Evolutionary conservation across 148 eudicot species (phyloP).

Genomic region (Nepenthes mirabilis): DNA sequence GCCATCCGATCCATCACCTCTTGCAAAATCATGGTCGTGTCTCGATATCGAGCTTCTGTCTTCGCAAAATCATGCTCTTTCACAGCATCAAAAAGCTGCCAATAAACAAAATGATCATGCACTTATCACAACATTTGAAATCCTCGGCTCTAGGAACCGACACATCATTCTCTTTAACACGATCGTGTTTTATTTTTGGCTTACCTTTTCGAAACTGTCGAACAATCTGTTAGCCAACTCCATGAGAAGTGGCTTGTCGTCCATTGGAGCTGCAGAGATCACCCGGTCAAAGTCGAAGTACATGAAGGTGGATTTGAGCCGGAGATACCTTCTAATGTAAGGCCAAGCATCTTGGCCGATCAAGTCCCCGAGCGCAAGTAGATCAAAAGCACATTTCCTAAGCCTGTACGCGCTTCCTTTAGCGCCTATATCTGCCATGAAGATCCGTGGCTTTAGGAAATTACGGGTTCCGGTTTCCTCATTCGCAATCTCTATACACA

Average conservation of each 20-base stretch:
- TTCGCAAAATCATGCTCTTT: slow-evolving; percentile 23
- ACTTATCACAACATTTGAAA: not conserved
- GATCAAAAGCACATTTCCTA: slow-evolving; percentile 63
- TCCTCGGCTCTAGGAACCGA: not conserved
- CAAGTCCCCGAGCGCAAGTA: slow-evolving; percentile 69
- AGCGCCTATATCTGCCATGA: slow-evolving; percentile 57
- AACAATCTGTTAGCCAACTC: slow-evolving; percentile 74
- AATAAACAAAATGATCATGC: not conserved
- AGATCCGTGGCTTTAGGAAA: slow-evolving; percentile 50
- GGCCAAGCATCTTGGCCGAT: slow-evolving; percentile 60
- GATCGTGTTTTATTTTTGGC: too few species aligned
- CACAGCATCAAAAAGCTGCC: slow-evolving; percentile 28
- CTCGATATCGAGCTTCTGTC: slow-evolving; percentile 34
- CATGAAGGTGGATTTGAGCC: slow-evolving; percentile 64
- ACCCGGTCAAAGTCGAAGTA: slow-evolving; percentile 76
- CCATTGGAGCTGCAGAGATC: slow-evolving; percentile 46
- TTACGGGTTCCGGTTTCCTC: slow-evolving; percentile 77
- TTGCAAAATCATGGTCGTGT: slow-evolving; percentile 50
- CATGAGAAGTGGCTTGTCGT: slow-evolving; percentile 54
- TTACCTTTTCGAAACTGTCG: slow-evolving; percentile 65
- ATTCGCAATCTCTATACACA: slow-evolving; percentile 48
- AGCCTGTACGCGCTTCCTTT: slow-evolving; percentile 47
- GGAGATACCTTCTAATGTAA: slow-evolving; percentile 48
- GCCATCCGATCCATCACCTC: slow-evolving; percentile 70
- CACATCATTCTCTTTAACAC: not conserved